phyloP scores from a whole-genome alignment of 768 basidiomycete species.

The Peribolospora kevripleyi region DNA sequence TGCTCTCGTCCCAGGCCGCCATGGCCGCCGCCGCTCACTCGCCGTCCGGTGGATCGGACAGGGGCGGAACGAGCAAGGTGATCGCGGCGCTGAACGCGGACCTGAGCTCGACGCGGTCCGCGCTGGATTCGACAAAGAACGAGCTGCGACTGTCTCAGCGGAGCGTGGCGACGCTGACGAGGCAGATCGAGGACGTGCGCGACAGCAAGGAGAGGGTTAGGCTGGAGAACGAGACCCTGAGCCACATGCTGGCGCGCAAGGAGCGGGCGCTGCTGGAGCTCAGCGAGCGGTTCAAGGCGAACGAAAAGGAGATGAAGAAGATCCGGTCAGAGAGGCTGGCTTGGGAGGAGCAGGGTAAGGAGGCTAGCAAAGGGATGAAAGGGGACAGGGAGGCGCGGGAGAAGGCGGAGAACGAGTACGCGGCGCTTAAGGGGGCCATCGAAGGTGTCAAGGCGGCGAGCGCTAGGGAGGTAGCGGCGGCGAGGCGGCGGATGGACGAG shows the following conservation, averaged over 20 bases:
- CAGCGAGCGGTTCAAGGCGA: constrained; percentile 59
- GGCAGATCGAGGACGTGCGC: constrained; percentile 53
- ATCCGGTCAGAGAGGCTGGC: constrained; percentile 42
- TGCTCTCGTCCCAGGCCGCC: too few species aligned
- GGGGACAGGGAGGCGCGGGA: constrained; percentile 27
- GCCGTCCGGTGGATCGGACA: neutral
- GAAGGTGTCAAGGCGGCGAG: too few species aligned
- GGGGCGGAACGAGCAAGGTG: constrained; percentile 47
- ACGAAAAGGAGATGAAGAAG: constrained; percentile 54
- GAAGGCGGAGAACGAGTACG: constrained; percentile 61
- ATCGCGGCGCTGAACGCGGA: constrained; percentile 67
- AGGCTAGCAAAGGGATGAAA: neutral
- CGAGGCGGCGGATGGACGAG: too few species aligned
- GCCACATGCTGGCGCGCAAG: constrained; percentile 67
- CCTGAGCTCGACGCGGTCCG: constrained; percentile 49
- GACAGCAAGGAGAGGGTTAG: constrained; percentile 59
- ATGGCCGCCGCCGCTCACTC: too few species aligned
- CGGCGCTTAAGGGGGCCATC: constrained; percentile 39
- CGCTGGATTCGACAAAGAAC: constrained; percentile 61
- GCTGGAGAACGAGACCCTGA: constrained; percentile 64
- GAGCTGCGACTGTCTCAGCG: constrained; percentile 60
- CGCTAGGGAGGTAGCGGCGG: too few species aligned
- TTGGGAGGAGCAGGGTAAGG: neutral
- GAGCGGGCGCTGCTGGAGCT: constrained; percentile 71
- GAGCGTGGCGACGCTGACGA: constrained; percentile 32